These are phyloP conservation scores for Chlamydomonas sp. DNA, from an alignment of 139 green algal genomes.

Conservation along the genomic window DNA sequence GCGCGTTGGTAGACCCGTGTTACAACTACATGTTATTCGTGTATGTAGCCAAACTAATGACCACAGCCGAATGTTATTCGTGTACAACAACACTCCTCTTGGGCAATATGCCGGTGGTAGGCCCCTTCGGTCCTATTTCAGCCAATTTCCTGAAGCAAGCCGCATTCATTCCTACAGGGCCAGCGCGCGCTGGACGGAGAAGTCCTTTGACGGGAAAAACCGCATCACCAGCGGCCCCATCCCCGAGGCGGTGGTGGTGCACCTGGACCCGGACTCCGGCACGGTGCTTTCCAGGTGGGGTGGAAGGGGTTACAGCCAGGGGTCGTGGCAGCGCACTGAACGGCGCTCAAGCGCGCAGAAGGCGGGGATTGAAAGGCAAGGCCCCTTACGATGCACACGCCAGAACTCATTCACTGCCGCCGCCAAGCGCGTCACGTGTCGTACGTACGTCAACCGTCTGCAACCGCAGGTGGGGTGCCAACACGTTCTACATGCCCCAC, in stretches of 20 bases:
- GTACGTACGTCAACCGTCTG: constrained; percentile 7
- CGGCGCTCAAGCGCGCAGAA: too few relatives aligned
- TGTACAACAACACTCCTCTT: too few relatives aligned
- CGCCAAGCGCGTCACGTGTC: neutral
- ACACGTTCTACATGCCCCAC: constrained; percentile 85
- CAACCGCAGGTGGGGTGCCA: constrained; percentile 56
- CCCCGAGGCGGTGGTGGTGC: constrained; percentile 54
- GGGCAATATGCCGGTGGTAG: too few relatives aligned
- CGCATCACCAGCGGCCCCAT: constrained; percentile 55
- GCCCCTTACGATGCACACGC: too few relatives aligned
- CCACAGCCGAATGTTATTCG: too few relatives aligned
- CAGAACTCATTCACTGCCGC: neutral
- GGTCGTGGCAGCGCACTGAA: too few relatives aligned
- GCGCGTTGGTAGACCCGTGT: too few relatives aligned
- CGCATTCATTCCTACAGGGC: constrained; percentile 35
- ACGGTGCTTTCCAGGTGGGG: neutral
- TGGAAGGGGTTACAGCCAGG: too few relatives aligned
- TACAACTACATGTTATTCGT: too few relatives aligned
- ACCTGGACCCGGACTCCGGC: constrained; percentile 70
- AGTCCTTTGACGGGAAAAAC: constrained; percentile 49
- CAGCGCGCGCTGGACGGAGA: constrained; percentile 57
- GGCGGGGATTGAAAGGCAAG: too few relatives aligned
- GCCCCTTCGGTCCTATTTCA: neutral
- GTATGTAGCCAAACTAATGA: too few relatives aligned
- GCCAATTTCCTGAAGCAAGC: neutral